Evolutionary conservation across 2,329 filamentous ascomycete species (phyloP).

Genomic region (Hymenoscyphus occultus): DNA sequence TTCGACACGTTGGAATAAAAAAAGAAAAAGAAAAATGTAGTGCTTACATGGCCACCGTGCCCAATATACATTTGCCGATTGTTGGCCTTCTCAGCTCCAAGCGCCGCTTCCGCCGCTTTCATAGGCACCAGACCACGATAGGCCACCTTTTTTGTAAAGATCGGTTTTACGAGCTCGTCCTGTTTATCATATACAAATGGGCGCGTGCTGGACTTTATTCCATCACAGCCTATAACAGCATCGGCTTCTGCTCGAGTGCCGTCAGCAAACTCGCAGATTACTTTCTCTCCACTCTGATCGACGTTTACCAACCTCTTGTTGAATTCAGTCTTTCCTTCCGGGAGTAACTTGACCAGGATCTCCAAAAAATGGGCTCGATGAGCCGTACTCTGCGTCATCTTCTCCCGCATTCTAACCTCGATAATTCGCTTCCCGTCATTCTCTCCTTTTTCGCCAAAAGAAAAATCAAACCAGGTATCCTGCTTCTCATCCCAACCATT

Average conservation of each 20-base stretch:
- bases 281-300: constrained; percentile 7
- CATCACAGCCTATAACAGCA: constrained; percentile 42
- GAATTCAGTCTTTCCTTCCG: constrained; percentile 32
- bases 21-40: constrained; percentile 48
- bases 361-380: constrained; percentile 43
- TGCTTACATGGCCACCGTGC: constrained; percentile 51
- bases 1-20: not conserved
- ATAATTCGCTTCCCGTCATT: constrained; percentile 7
- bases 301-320: constrained; percentile 33
- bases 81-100: constrained; percentile 45
- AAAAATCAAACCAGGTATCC: constrained; percentile 17
- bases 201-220: constrained; percentile 55
- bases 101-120: constrained; percentile 43
- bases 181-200: constrained; percentile 19
- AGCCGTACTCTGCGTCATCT: constrained; percentile 11
- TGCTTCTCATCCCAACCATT: constrained; percentile 13
- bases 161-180: constrained; percentile 9
- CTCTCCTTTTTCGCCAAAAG: constrained; percentile 14
- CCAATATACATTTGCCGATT: constrained; percentile 47
- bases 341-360: constrained; percentile 40
- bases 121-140: constrained; percentile 60
- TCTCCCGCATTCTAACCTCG: constrained; percentile 10
- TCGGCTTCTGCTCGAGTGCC: constrained; percentile 13
- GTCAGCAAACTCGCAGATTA: constrained; percentile 13
- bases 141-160: constrained; percentile 55